phyloP scores from a whole-genome alignment of 2,329 filamentous ascomycete genomes.

The Alternaria rosae region DNA sequence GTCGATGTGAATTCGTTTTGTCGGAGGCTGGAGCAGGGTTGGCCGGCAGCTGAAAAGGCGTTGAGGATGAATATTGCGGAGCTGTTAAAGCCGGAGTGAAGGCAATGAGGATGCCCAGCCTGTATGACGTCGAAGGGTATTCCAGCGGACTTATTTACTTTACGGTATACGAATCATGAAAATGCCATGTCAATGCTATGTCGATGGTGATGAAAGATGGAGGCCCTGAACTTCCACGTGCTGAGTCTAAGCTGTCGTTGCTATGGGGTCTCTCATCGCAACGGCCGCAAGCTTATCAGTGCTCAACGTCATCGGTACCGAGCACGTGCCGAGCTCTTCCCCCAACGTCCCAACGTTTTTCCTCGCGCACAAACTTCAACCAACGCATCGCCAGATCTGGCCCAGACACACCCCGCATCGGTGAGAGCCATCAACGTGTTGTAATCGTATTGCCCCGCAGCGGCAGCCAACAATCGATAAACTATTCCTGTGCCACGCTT shows the following conservation, averaged over 20 bases:
- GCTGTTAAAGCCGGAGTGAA: conserved; percentile 2
- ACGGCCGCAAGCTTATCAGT: neutral
- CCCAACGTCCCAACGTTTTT: neutral
- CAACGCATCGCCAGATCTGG: neutral
- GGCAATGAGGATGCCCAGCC: neutral
- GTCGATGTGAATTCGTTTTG: neutral
- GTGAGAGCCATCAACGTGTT: neutral
- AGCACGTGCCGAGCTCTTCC: neutral
- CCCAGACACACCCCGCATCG: neutral
- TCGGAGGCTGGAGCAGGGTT: conserved; percentile 1
- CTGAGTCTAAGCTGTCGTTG: neutral
- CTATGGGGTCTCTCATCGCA: neutral
- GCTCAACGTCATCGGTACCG: neutral
- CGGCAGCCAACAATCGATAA: conserved; percentile 5
- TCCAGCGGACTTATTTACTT: neutral
- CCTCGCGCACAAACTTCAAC: neutral
- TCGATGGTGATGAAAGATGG: neutral
- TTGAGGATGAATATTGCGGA: conserved; percentile 6
- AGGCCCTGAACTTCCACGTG: neutral
- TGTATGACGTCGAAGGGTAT: neutral
- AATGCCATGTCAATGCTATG: neutral
- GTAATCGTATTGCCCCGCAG: neutral
- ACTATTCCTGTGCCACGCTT: neutral
- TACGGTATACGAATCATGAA: neutral
- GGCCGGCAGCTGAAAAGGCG: conserved; percentile 11